Conservation (phyloP, 768 basidiomycete genomes). For the Kwoniella heveanensis region DNA sequence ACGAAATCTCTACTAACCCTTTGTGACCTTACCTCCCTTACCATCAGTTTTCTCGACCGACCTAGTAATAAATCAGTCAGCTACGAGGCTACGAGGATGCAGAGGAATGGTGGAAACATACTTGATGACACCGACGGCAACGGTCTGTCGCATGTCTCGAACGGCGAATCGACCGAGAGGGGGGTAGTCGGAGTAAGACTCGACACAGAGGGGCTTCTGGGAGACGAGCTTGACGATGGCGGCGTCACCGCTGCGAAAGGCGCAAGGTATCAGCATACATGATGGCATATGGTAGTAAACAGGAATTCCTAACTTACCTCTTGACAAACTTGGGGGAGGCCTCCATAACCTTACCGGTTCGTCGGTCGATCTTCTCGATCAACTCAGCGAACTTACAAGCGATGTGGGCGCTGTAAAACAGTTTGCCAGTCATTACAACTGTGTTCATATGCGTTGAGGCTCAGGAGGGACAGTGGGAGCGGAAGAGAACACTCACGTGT, state of each 20-base stretch:
- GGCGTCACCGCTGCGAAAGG: slow-evolving; percentile 98
- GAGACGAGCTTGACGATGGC: slow-evolving; percentile 97
- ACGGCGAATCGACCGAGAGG: slow-evolving; percentile 95
- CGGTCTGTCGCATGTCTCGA: slow-evolving; percentile 99
- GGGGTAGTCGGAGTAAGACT: slow-evolving; percentile 90
- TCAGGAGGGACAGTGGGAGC: background rate
- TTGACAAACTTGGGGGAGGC: slow-evolving; percentile 93
- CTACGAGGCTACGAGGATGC: no score
- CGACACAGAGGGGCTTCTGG: slow-evolving; percentile 91
- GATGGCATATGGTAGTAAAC: slow-evolving; percentile 8
- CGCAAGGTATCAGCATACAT: no score
- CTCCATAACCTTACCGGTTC: slow-evolving; percentile 83
- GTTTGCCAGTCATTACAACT: no score
- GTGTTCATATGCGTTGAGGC: no score
- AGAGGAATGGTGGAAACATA: slow-evolving; percentile 60
- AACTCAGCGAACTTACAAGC: slow-evolving; percentile 99
- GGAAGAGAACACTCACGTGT: slow-evolving; percentile 62
- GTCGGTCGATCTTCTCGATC: slow-evolving; percentile 93
- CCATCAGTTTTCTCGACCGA: slow-evolving; percentile 64
- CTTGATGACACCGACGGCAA: slow-evolving; percentile 98
- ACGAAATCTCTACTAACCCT: slow-evolving; percentile 37
- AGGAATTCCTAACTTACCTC: no score
- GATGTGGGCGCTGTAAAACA: slow-evolving; percentile 86
- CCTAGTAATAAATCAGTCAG: slow-evolving; percentile 1
- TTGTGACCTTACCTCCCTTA: slow-evolving; percentile 71